A percentile compares a stretch with the other conserved stretches of the same genome.
Evolutionary conservation across 2,329 filamentous ascomycete genomes (phyloP).

Genomic region (Fusarium annulatum): DNA sequence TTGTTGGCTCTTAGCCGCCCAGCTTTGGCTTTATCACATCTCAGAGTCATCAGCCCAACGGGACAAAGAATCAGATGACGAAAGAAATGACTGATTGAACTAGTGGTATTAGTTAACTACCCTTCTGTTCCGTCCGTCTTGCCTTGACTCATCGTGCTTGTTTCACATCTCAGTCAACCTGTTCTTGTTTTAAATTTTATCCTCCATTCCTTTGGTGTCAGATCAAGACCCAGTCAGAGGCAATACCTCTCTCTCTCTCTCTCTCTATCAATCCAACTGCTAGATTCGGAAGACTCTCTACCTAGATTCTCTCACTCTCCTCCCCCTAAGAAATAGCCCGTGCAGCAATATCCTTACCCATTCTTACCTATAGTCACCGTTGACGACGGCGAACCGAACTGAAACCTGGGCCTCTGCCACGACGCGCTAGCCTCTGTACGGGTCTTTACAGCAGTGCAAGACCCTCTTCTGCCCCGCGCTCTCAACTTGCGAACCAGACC

Average conservation of each 20-base stretch:
- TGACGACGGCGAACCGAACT: constrained; percentile 44
- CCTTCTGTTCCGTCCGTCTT: constrained; percentile 8
- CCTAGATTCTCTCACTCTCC: neutral
- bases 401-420: constrained; percentile 44
- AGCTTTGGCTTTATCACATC: constrained; percentile 40
- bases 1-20: constrained; percentile 41
- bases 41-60: constrained; percentile 32
- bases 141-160: constrained; percentile 21
- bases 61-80: constrained; percentile 39
- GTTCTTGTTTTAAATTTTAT: constrained; percentile 30
- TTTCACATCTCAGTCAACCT: constrained; percentile 27
- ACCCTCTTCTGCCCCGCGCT: constrained; percentile 39
- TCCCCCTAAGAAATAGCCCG: constrained; percentile 21
- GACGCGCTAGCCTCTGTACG: constrained; percentile 30
- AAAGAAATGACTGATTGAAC: constrained; percentile 3
- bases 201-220: neutral
- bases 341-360: constrained; percentile 36
- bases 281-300: neutral
- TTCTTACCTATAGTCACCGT: constrained; percentile 43
- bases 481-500: constrained; percentile 20
- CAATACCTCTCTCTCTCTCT: neutral
- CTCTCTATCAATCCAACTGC: neutral
- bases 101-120: neutral
- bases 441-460: constrained; percentile 16
- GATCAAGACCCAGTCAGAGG: constrained; percentile 1